Evolutionary conservation across 371 early-diverging fungal species (phyloP), one percentile per base, ranked within the genome.

Genomic region (Choanephora cucurbitarum): DNA sequence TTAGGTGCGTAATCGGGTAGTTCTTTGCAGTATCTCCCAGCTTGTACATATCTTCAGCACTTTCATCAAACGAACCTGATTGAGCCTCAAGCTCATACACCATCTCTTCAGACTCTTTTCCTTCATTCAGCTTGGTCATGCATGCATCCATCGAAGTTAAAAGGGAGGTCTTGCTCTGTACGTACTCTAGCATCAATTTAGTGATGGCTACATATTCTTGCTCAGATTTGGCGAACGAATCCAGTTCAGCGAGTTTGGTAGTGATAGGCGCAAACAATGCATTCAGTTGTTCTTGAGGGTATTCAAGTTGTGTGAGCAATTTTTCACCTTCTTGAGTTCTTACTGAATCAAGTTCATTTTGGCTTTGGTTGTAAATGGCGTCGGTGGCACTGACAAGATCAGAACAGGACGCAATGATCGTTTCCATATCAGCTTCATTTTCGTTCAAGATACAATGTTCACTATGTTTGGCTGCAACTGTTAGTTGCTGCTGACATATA

Each of bases 61-160:
- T 43, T 15, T 65, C 66, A 14, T 57, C 63, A 34, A 69, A 47
- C 2, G 56, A 55, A 31, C 62, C 63, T 6, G 41, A 15, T 2
- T 44, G 55, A 18, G 24, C 14, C 19, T 66, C 63, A 1, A 66
- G 19, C 31, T 69, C 59, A 13, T 34, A 24, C 14, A 59, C 11
- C 13, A 19, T n/a, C 0, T 59, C 37, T 13, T 46, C 39, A 13
- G 31, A 48, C 1, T 41, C 14, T 8, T 19, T 18, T 28, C 23
- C 15, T 14, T 17, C n/a, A 32, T 19, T 18, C 15, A 40, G 17
- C 5, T 47, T 41, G 17, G 32, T 14, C 0, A 10, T 13, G 14
- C 40, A 21, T 13, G 17, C 13, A 21, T 32, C 11, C 1, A 52
- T 17, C 0, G 41, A 21, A 31, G 14, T 22, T 2, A 43, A 4